Conservation (phyloP, 2,329 filamentous ascomycete genomes). For the Trichoderma simmonsii region DNA sequence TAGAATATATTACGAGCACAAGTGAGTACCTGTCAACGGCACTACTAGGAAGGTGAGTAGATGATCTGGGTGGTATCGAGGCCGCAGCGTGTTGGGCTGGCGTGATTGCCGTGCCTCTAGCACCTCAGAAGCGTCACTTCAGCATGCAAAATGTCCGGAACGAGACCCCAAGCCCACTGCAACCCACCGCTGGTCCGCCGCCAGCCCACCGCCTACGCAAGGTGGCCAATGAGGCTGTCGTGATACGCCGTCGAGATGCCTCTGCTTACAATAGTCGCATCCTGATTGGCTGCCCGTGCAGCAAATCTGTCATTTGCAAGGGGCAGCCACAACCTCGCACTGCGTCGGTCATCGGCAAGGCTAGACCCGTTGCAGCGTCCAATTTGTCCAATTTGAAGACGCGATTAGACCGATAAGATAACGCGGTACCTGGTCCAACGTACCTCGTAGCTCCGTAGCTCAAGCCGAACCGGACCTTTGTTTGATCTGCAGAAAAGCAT, state of each 20-base stretch:
- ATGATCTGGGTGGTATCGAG: conserved; percentile 5
- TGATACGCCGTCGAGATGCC: background rate
- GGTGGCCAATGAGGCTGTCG: conserved; percentile 5
- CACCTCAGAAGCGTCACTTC: conserved; percentile 8
- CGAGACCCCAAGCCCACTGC: background rate
- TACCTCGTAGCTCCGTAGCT: background rate
- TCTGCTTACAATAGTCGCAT: conserved; percentile 20
- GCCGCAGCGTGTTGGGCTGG: background rate
- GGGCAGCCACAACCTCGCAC: conserved; percentile 17
- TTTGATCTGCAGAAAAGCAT: background rate
- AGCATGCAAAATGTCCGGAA: conserved; percentile 16
- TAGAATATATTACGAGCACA: background rate
- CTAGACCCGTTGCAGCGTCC: conserved; percentile 22
- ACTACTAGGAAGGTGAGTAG: background rate
- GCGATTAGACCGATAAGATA: conserved; percentile 18
- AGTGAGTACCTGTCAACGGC: background rate
- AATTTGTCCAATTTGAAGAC: background rate
- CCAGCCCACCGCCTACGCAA: background rate
- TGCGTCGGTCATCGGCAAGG: conserved; percentile 23
- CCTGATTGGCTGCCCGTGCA: background rate
- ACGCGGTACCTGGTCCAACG: background rate
- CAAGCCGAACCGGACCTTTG: background rate
- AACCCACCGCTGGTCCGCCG: conserved; percentile 5
- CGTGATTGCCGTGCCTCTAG: background rate
- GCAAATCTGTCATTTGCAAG: conserved; percentile 16